A percentile compares a stretch with the other conserved stretches of the same genome.
phyloP scores from a whole-genome alignment of 441 rosid genomes.

The Cnidoscolus chayamansa region DNA sequence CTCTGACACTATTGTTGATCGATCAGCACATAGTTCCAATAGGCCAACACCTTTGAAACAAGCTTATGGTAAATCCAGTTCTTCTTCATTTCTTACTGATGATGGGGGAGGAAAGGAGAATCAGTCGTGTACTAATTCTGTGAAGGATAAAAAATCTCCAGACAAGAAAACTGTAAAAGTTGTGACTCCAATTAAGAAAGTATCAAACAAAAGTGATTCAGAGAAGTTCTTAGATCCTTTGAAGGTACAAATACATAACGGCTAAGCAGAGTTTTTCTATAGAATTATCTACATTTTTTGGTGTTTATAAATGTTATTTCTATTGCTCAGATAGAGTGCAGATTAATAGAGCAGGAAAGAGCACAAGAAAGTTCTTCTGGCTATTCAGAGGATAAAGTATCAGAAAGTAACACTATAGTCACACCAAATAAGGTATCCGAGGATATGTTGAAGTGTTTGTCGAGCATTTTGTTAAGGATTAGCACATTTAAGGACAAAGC shows the following conservation, averaged over 20 bases:
- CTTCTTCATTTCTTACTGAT: slow-evolving; percentile 32
- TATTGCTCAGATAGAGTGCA: slow-evolving; percentile 52
- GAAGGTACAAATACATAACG: slow-evolving; percentile 33
- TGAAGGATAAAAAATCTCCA: slow-evolving; percentile 58
- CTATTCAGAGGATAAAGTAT: slow-evolving; percentile 36
- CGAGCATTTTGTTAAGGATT: slow-evolving; percentile 53
- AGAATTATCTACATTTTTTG: not conserved
- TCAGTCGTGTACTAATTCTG: slow-evolving; percentile 40
- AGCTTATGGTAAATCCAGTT: slow-evolving; percentile 35
- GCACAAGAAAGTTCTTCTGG: slow-evolving; percentile 47
- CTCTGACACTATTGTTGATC: slow-evolving; percentile 38
- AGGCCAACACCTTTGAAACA: slow-evolving; percentile 45
- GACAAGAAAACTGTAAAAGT: slow-evolving; percentile 46
- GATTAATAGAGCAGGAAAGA: slow-evolving; percentile 53
- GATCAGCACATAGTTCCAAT: slow-evolving; percentile 27
- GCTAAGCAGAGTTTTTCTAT: not conserved
- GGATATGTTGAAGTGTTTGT: slow-evolving; percentile 56
- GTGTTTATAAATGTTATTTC: slow-evolving; percentile 14
- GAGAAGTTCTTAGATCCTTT: slow-evolving; percentile 28
- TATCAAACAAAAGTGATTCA: slow-evolving; percentile 35
- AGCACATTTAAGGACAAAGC: slow-evolving; percentile 51
- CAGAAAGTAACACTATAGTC: slow-evolving; percentile 33
- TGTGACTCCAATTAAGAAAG: slow-evolving; percentile 54
- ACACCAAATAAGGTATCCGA: slow-evolving; percentile 65
- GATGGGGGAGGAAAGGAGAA: slow-evolving; percentile 74